Percentiles rank a stretch among this genome's conserved stretches.
These are phyloP conservation scores for Cutaneotrichosporon sp. DNA, from an alignment of 1,284 basidiomycete species.

Conservation along the genomic window DNA sequence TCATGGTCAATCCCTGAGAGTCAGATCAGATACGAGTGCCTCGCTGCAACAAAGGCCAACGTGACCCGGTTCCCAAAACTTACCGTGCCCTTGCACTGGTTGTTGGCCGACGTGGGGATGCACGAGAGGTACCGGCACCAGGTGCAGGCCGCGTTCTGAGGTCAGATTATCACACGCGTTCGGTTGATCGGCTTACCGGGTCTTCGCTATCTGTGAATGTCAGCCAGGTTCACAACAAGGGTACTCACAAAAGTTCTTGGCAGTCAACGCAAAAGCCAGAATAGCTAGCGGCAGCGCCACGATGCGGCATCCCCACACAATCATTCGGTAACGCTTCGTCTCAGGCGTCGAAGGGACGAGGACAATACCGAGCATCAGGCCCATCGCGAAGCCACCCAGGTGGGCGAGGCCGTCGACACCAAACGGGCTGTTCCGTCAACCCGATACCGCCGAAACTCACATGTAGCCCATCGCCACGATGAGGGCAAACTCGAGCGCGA, in stretches of 20 bases:
- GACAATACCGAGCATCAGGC: slow-evolving; percentile 70
- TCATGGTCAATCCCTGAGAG: slow-evolving; percentile 1
- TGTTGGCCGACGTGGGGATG: slow-evolving; percentile 73
- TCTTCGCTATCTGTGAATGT: slow-evolving; percentile 36
- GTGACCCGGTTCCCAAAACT: slow-evolving; percentile 20
- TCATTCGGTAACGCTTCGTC: slow-evolving; percentile 68
- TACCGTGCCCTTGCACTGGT: slow-evolving; percentile 67
- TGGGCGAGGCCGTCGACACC: slow-evolving; percentile 54
- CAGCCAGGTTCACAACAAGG: neutral
- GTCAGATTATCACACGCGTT: neutral
- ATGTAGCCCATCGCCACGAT: slow-evolving; percentile 84
- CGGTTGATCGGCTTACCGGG: slow-evolving; percentile 31
- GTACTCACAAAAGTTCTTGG: slow-evolving; percentile 73
- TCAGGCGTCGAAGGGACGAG: slow-evolving; percentile 87
- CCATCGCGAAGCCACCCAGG: slow-evolving; percentile 61
- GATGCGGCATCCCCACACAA: slow-evolving; percentile 72
- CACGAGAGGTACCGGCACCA: slow-evolving; percentile 90
- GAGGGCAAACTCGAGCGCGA: slow-evolving; percentile 78
- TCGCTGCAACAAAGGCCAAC: neutral
- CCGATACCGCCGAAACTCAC: slow-evolving; percentile 25
- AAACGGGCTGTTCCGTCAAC: slow-evolving; percentile 33
- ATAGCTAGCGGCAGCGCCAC: slow-evolving; percentile 71
- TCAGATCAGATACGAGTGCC: neutral
- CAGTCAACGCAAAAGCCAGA: slow-evolving; percentile 76
- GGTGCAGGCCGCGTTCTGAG: slow-evolving; percentile 64